Conservation (phyloP, 805 yeast genomes). For the Wickerhamiella domercqiae region DNA sequence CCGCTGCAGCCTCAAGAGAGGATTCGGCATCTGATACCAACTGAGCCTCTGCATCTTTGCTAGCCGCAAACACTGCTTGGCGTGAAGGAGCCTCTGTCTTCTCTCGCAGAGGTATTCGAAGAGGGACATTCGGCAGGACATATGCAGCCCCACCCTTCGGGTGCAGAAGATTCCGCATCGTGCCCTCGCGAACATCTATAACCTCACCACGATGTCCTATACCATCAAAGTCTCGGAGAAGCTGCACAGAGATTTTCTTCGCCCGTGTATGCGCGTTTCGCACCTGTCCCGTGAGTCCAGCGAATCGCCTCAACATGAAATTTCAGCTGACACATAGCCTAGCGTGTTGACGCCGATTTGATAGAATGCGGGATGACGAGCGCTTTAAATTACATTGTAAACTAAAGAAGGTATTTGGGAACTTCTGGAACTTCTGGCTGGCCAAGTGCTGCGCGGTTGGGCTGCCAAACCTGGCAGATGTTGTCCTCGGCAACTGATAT, state of each 20-base stretch:
- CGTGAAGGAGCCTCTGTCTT: constrained; percentile 4
- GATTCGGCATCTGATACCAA: background rate
- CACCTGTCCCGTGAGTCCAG: too few relatives aligned
- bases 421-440: constrained; percentile 1
- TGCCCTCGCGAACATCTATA: constrained; percentile 57
- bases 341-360: background rate
- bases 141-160: constrained; percentile 61
- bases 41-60: constrained; percentile 2
- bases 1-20: background rate
- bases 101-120: constrained; percentile 16
- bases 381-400: constrained; percentile 3
- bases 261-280: constrained; percentile 15
- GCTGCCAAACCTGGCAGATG: constrained; percentile 59
- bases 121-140: constrained; percentile 27
- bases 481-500: constrained; percentile 60
- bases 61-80: constrained; percentile 2
- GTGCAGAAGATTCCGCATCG: constrained; percentile 69
- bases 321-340: background rate
- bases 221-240: constrained; percentile 49
- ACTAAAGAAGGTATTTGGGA: constrained; percentile 2
- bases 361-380: too few relatives aligned
- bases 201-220: constrained; percentile 62
- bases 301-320: background rate
- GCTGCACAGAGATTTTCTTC: constrained; percentile 45
- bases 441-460: constrained; percentile 27